phyloP scores from a whole-genome alignment of 139 green algal species.

The Chlamydomonas applanata region DNA sequence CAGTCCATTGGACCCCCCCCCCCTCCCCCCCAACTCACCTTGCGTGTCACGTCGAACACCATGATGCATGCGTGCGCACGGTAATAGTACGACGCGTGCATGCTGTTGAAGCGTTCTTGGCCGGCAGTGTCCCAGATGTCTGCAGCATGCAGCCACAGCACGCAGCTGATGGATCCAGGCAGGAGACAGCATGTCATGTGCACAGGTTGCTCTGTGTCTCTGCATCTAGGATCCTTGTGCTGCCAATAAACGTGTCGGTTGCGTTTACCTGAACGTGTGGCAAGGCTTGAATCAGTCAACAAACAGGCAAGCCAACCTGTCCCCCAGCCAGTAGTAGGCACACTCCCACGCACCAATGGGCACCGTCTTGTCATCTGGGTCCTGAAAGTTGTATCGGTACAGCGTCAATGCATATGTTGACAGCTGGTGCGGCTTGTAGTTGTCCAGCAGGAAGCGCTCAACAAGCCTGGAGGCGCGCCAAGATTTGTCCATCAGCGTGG shows the following conservation, averaged over 20 bases:
- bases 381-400: slow-evolving; percentile 58
- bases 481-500: slow-evolving; percentile 5
- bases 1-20: no score
- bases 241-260: no score
- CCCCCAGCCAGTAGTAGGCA: not conserved
- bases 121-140: slow-evolving; percentile 70
- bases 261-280: no score
- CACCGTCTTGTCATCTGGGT: slow-evolving; percentile 35
- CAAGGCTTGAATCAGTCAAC: no score
- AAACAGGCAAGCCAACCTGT: no score
- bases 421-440: slow-evolving; percentile 64
- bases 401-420: slow-evolving; percentile 70
- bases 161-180: no score
- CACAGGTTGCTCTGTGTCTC: no score
- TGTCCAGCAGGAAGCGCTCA: slow-evolving; percentile 65
- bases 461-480: slow-evolving; percentile 52
- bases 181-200: no score
- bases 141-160: slow-evolving; percentile 16
- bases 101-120: slow-evolving; percentile 69
- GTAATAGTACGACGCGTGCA: slow-evolving; percentile 73
- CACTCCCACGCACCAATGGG: slow-evolving; percentile 25
- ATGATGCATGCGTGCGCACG: slow-evolving; percentile 67
- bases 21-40: slow-evolving; percentile 18
- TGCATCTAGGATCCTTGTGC: no score
- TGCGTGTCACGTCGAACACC: slow-evolving; percentile 73